phyloP scores from a whole-genome alignment of 345 rosid species.

The Acer negundo region DNA sequence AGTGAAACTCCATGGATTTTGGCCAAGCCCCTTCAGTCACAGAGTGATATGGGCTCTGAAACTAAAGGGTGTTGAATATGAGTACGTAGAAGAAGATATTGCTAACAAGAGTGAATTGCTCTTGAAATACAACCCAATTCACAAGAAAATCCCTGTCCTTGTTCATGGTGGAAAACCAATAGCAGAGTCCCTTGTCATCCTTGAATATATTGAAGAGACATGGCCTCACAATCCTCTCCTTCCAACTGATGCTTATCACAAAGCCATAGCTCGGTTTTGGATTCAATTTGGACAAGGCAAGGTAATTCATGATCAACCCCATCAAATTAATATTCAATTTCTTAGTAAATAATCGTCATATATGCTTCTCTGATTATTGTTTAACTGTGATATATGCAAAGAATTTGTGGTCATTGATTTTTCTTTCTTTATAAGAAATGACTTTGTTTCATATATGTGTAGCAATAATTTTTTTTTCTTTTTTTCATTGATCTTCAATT shows the following conservation, averaged over 20 bases:
- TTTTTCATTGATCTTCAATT: no score
- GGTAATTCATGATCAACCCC: neutral
- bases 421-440: no score
- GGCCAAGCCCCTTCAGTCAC: conserved; percentile 18
- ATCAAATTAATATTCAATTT: no score
- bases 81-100: conserved; percentile 14
- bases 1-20: conserved; percentile 19
- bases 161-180: conserved; percentile 16
- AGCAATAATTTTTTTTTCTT: no score
- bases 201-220: conserved; percentile 23
- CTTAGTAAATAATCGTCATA: no score
- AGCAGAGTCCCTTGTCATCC: conserved; percentile 18
- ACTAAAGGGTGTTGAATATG: conserved; percentile 7
- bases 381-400: no score
- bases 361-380: no score
- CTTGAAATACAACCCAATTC: conserved; percentile 8
- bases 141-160: conserved; percentile 20
- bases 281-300: neutral
- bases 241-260: conserved; percentile 14
- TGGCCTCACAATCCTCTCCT: conserved; percentile 20
- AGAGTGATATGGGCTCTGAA: conserved; percentile 21
- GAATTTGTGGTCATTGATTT: no score
- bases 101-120: conserved; percentile 7
- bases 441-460: no score
- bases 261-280: conserved; percentile 24